phyloP scores from a whole-genome alignment of 345 rosid species.

The Angophora floribunda region DNA sequence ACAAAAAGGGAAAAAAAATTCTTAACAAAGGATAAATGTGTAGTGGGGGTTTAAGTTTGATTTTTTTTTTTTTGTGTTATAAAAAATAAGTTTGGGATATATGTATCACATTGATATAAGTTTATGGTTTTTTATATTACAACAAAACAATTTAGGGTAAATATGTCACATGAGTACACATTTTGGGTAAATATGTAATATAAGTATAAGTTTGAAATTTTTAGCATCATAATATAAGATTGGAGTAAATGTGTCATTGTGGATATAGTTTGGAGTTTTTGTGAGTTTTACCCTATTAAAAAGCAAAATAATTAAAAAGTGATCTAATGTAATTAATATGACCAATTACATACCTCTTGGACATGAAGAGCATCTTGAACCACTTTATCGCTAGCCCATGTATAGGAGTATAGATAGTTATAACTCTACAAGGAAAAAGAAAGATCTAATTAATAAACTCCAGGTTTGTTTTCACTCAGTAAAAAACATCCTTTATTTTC shows the following conservation, averaged over 20 bases:
- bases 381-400: slow-evolving; percentile 10
- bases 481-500: neutral
- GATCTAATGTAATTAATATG: neutral
- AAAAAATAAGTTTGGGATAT: neutral
- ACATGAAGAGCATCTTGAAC: slow-evolving; percentile 20
- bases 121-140: no score
- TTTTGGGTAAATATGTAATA: no score
- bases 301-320: neutral
- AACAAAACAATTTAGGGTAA: no score
- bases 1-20: no score
- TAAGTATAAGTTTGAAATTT: no score
- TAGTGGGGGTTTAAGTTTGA: no score
- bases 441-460: neutral
- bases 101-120: no score
- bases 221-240: neutral
- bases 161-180: neutral
- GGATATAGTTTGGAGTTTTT: no score
- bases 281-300: neutral
- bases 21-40: no score
- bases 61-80: no score
- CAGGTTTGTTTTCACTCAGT: neutral
- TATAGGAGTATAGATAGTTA: neutral
- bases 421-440: neutral
- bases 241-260: neutral
- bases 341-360: slow-evolving; percentile 7